These are phyloP conservation scores for Pseudopithomyces maydicus DNA, from an alignment of 2,329 filamentous ascomycete genomes.

Conservation along the genomic window DNA sequence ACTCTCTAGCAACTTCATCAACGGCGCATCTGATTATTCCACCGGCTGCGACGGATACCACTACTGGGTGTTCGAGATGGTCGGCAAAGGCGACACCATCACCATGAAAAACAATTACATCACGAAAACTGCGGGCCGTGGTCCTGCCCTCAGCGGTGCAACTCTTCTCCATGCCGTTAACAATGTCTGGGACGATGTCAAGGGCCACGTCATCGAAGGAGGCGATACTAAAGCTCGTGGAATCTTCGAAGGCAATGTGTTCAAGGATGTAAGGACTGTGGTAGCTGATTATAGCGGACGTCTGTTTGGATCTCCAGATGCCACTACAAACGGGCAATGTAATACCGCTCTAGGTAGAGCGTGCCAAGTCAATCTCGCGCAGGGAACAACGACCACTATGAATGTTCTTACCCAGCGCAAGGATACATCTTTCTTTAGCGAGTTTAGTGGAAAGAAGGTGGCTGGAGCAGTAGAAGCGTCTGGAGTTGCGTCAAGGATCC, in stretches of 20 bases:
- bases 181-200: constrained; percentile 20
- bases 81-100: constrained; percentile 21
- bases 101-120: constrained; percentile 25
- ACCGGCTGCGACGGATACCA: constrained; percentile 22
- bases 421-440: background rate
- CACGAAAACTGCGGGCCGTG: constrained; percentile 18
- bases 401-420: background rate
- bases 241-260: constrained; percentile 23
- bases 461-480: no score
- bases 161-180: constrained; percentile 24
- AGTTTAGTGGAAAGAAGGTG: background rate
- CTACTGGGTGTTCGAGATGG: constrained; percentile 25
- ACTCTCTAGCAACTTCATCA: constrained; percentile 23
- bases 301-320: background rate
- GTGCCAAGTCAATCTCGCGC: background rate
- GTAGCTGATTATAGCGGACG: background rate
- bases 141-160: constrained; percentile 17
- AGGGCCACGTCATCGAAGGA: constrained; percentile 20
- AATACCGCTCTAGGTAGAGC: background rate
- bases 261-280: constrained; percentile 4
- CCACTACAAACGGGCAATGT: background rate
- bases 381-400: background rate
- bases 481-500: no score
- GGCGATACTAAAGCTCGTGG: constrained; percentile 13
- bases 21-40: constrained; percentile 18